Evolutionary conservation across 805 yeast species (phyloP), one percentile per base, ranked within the genome.

Genomic region (Monosporozyma aquatica): DNA sequence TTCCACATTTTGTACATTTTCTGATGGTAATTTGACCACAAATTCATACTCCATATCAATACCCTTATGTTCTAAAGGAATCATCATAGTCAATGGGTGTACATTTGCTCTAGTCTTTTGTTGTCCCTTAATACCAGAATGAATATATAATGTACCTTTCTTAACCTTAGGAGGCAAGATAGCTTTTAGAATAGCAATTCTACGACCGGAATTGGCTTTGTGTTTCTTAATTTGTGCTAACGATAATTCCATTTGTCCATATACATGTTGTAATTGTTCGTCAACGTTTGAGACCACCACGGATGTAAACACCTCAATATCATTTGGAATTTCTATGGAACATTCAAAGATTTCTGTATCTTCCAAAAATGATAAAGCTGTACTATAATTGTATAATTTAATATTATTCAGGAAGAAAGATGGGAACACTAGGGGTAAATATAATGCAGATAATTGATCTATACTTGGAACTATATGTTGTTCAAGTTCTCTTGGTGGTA

Each of bases 381-480:
- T 80, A 60, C 86, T 84, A 65, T 75, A 90, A 57, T 78, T 80
- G 45, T 73, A 65, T 41, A 87, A 70, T 45, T 69, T 68, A 33
- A 90, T 58, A 2, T 71, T 68, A 55, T 78, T 75, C 30, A 66
- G 68, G 59, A 82, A 76, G 53, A 82, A 87, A 0, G 86, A 82
- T 0, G 95, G 89, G 55, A 87, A 84, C n/a, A 82, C 76, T 24
- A 94, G 74, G 0, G 98, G 98, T 38, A 90, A 67, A 37, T 87
- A 76, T 45, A 86, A 70, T 13, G 92, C 89, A 18, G 82, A 76
- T 49, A 77, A 71, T 27, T 83, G 82, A 47, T 85, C 89, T 47
- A 90, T 66, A 3, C 94, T 85, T 4, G 97, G 97, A 24, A 76
- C 71, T 17, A 90, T 75, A 63, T 85, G 95, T 61, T 92, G 98